Evolutionary conservation across 2,329 filamentous ascomycete genomes (phyloP), one percentile per base, ranked within the genome.

Genomic region (Decorospora gaudefroyi): DNA sequence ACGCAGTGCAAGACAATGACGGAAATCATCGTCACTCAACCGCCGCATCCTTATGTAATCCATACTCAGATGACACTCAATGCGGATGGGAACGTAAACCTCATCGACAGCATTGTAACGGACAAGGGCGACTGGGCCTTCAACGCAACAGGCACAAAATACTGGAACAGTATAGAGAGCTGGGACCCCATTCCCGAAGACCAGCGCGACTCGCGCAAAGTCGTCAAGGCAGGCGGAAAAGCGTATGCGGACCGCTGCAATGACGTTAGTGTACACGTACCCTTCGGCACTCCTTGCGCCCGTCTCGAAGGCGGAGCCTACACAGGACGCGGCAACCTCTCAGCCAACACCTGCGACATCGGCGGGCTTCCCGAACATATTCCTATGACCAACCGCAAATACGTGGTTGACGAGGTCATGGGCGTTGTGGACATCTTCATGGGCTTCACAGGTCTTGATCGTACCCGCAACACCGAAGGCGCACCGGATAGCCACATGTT

Each of bases 91-190:
- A 43, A 55, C 18, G 53, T 53, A 0, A 42, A 30, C 11, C 26
- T 56, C 6, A 60, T 65, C 28, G 59, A 65, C 22, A 52, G 46
- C 17, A 41, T 64, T 8, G 58, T 64, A 1, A 62, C 62, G 0
- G 58, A 61, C 17, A 29, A 46, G 25, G 62, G 62, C 15, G 61
- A 65, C 35, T 65, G 62, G 61, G 46, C 58, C 2, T 64, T 65
- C 51, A 65, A 65, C 31, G 59, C 59, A 4, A 65, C 57, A 6
- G 52, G 51, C 16, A 51, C 48, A 13, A 33, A 53, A 9, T 34
- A 56, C 27, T 51, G 51, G 36, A 51, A 55, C 7, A 34, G 22
- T 21, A 41, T 30, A 5, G 62, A 65, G 18, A 42, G 34, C 16
- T 64, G 62, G 59, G 15, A 30, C 9, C 35, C 43, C 0, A 55